Base-by-base conservation (phyloP, 2,329 filamentous ascomycete species). In the Sporothrix schenckii region DNA sequence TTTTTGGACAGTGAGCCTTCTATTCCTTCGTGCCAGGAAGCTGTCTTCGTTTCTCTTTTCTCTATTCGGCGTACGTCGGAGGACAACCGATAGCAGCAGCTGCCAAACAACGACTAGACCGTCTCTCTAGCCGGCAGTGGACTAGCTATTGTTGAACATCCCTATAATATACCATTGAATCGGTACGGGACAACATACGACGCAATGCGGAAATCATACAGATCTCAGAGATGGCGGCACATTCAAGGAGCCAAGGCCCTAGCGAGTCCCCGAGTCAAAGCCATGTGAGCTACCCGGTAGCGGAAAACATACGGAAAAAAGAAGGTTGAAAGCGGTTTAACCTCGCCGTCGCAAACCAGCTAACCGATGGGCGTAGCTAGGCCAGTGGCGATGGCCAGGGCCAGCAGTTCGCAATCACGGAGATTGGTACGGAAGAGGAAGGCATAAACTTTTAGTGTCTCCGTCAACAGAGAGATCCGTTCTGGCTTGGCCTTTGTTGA, bases 401-500 rank as follows among this genome's bases (percentile, higher is more conserved):
- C 60, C 24, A 65, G 24, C 27, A 30, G 47, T 14, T 14, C 6
- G n/a, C 13, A 6, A 19, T n/a, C 19, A 54, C 68, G 68, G 68
- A 69, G 68, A 34, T 34, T 65, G 68, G 30, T 44, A 65, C 34
- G 58, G 68, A 69, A 65, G 49, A 69, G 68, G 68, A 69, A 69
- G 58, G 58, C 68, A 56, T 69, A 13, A 65, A 69, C 19, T 52
- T 10, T 54, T 65, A 69, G 58, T 69, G 68, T 65, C 67, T 49
- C 49, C 58, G n/a, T 53, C 13, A n/a, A 39, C 34, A 27, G 49
- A n/a, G 50, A 54, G 30, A 44, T 53, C 49, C 50, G 49, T 39
- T 54, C n/a, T 54, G 14, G n/a, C 7, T 52, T n/a, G 49, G 34
- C n/a, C 67, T 53, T 27, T 63, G 27, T 24, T 53, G 44, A 30